Evolutionary conservation across 768 basidiomycete genomes (phyloP).

Genomic region (Auricularia sp.): DNA sequence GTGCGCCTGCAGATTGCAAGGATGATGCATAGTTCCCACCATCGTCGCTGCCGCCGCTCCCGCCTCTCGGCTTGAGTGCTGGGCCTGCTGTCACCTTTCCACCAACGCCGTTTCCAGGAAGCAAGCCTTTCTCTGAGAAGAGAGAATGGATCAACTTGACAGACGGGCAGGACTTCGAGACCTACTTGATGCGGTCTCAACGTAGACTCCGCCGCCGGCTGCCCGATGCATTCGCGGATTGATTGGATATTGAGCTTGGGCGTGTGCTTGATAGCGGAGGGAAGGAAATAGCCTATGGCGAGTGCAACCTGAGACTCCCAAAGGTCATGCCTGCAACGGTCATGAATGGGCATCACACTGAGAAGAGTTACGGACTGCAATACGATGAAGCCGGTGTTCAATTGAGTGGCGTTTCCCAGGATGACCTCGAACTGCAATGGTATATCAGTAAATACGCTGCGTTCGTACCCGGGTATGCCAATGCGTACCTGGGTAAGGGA

Average conservation of each 20-base stretch:
- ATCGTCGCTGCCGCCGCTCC: no score
- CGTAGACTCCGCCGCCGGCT: not conserved
- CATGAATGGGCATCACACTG: not conserved
- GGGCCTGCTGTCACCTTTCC: not conserved
- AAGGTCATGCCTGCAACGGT: slow-evolving; percentile 20
- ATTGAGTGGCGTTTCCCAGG: slow-evolving; percentile 28
- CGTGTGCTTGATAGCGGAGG: slow-evolving; percentile 23
- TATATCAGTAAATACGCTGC: not conserved
- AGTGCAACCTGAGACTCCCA: slow-evolving; percentile 36
- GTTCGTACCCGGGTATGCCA: not conserved
- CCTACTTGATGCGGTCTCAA: not conserved
- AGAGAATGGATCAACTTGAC: not conserved
- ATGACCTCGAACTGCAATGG: slow-evolving; percentile 22
- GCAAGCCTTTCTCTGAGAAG: not conserved
- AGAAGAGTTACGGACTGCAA: slow-evolving; percentile 17
- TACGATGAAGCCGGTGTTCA: slow-evolving; percentile 33
- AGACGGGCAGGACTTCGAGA: not conserved
- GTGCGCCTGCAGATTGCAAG: no score
- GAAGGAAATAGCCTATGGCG: slow-evolving; percentile 36
- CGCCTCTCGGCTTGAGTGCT: not conserved
- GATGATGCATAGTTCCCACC: no score
- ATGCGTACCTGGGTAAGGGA: not conserved
- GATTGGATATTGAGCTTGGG: not conserved
- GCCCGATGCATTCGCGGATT: not conserved
- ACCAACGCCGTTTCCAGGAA: not conserved